Conservation (phyloP, 306 rosid genomes). For the Cucumis sativus region Cucumber_9930_V3 NC_026660.2:4122001-4122500, state of each 20-base stretch:
- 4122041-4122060: slow-evolving; percentile 30
- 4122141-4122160: slow-evolving; percentile 66
- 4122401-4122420: too few species aligned
- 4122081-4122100: slow-evolving; percentile 39
- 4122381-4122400: background rate
- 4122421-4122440: background rate
- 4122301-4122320: background rate
- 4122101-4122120: slow-evolving; percentile 54
- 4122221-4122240: background rate
- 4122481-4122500: background rate
- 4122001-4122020: background rate
- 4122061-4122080: slow-evolving; percentile 19
- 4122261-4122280: background rate
- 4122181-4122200: slow-evolving; percentile 49
- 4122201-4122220: background rate
- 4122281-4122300: background rate
- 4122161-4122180: slow-evolving; percentile 56
- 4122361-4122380: background rate
- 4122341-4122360: background rate
- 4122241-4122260: background rate
- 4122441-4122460: background rate
- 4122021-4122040: slow-evolving; percentile 5
- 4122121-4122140: slow-evolving; percentile 47
- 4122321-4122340: too few species aligned
- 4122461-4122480: background rate